A percentile compares a stretch with the other conserved stretches of the same genome.
These are phyloP conservation scores for Trichoderma cornu-damae DNA, from an alignment of 2,329 filamentous ascomycete species.

Conservation along the genomic window DNA sequence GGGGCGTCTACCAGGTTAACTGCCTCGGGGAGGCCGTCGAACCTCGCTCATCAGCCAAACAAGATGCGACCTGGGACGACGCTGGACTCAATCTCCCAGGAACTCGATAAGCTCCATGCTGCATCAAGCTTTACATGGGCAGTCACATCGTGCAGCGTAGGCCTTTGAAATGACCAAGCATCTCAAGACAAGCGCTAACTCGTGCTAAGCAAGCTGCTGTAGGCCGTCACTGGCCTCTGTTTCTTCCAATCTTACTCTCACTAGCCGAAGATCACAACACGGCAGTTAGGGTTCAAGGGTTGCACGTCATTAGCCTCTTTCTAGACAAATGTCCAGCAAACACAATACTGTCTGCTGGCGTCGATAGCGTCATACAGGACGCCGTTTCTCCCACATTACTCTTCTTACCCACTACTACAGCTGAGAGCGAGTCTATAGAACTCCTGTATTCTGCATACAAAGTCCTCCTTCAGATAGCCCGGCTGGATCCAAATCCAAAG, in stretches of 20 bases:
- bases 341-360: slow-evolving; percentile 57
- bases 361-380: slow-evolving; percentile 63
- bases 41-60: neutral
- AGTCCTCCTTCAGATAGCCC: slow-evolving; percentile 56
- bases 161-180: slow-evolving; percentile 20
- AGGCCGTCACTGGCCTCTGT: slow-evolving; percentile 56
- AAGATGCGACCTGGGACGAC: neutral
- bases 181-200: neutral
- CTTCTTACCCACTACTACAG: slow-evolving; percentile 71
- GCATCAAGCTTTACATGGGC: slow-evolving; percentile 46
- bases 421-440: slow-evolving; percentile 61
- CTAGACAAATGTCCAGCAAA: slow-evolving; percentile 48
- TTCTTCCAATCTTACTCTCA: slow-evolving; percentile 64
- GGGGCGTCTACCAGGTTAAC: slow-evolving; percentile 43
- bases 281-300: slow-evolving; percentile 50
- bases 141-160: slow-evolving; percentile 46
- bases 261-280: slow-evolving; percentile 60
- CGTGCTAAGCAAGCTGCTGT: slow-evolving; percentile 16
- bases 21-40: slow-evolving; percentile 28
- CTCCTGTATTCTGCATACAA: slow-evolving; percentile 63
- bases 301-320: slow-evolving; percentile 50
- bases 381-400: slow-evolving; percentile 67
- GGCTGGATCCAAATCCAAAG: slow-evolving; percentile 26
- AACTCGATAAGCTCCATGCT: slow-evolving; percentile 19
- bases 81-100: slow-evolving; percentile 25